Evolutionary conservation across 2,329 filamentous ascomycete genomes (phyloP).

Genomic region (Penicillium sp.): DNA sequence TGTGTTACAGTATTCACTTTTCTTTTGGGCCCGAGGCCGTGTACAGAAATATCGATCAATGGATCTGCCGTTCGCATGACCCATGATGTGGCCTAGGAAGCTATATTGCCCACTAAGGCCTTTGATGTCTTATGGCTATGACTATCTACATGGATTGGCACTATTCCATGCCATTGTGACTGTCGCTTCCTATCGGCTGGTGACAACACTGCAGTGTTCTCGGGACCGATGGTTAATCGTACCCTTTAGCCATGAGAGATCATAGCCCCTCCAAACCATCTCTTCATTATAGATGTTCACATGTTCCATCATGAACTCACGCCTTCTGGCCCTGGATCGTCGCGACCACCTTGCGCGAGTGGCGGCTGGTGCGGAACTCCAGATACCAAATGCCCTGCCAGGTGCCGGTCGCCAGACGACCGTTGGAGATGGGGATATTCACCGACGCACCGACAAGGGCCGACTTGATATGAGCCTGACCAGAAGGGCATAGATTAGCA

Average conservation of each 20-base stretch:
- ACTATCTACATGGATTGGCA: too few relatives aligned
- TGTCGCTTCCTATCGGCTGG: too few relatives aligned
- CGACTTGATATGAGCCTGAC: conserved; percentile 84
- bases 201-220: too few relatives aligned
- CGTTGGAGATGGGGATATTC: conserved; percentile 85
- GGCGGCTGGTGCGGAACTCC: conserved; percentile 76
- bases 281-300: conserved; percentile 18
- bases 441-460: conserved; percentile 85
- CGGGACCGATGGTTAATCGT: too few relatives aligned
- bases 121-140: too few relatives aligned
- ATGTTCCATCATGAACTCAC: conserved; percentile 22
- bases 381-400: conserved; percentile 82
- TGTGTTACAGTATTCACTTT: conserved; percentile 22
- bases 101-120: too few relatives aligned
- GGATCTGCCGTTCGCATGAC: conserved; percentile 23
- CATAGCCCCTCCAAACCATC: too few relatives aligned
- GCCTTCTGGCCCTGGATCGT: conserved; percentile 85
- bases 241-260: too few relatives aligned
- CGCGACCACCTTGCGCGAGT: conserved; percentile 78
- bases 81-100: too few relatives aligned
- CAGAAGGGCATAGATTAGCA: neutral
- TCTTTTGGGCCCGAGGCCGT: conserved; percentile 30
- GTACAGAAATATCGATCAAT: conserved; percentile 40
- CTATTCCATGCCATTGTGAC: too few relatives aligned
- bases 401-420: conserved; percentile 66